These are phyloP conservation scores for Dothiorella sarmentorum DNA, from an alignment of 2,329 filamentous ascomycete species.

Conservation along the genomic window DNA sequence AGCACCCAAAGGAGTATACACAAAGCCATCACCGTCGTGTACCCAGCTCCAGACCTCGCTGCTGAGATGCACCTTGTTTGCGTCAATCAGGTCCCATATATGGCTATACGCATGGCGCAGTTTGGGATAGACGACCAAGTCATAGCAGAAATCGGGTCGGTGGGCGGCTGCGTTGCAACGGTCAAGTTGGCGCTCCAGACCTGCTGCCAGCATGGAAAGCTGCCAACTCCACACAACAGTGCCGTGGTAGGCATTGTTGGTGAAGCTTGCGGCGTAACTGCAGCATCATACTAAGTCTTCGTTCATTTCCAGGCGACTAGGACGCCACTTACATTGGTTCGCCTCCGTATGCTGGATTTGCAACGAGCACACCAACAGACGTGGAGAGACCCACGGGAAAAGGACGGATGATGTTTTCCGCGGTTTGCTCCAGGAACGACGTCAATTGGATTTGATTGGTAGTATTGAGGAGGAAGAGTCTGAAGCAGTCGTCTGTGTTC, in stretches of 20 bases:
- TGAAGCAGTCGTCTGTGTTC: constrained; percentile 64
- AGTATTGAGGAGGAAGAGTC: constrained; percentile 59
- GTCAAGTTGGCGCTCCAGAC: constrained; percentile 55
- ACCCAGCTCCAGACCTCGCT: constrained; percentile 63
- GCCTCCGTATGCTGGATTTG: constrained; percentile 58
- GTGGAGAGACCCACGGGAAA: constrained; percentile 60
- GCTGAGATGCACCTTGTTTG: constrained; percentile 51
- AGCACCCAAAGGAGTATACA: constrained; percentile 50
- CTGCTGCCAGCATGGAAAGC: constrained; percentile 61
- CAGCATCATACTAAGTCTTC: constrained; percentile 28
- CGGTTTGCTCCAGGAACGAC: constrained; percentile 54
- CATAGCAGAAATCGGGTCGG: constrained; percentile 50
- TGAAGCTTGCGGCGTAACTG: constrained; percentile 46
- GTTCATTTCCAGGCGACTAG: not conserved
- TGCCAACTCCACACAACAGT: constrained; percentile 66
- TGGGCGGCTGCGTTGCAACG: constrained; percentile 44
- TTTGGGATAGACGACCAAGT: constrained; percentile 44
- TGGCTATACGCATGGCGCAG: constrained; percentile 53
- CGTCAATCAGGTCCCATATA: constrained; percentile 60
- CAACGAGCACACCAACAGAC: constrained; percentile 55
- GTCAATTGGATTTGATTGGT: constrained; percentile 57
- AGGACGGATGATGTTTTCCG: constrained; percentile 54
- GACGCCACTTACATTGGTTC: constrained; percentile 31
- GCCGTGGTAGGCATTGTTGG: constrained; percentile 59
- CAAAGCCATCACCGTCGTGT: constrained; percentile 48